Evolutionary conservation across 352 stramenopile genomes (phyloP).

Genomic region (Blastocystis sp.): DNA sequence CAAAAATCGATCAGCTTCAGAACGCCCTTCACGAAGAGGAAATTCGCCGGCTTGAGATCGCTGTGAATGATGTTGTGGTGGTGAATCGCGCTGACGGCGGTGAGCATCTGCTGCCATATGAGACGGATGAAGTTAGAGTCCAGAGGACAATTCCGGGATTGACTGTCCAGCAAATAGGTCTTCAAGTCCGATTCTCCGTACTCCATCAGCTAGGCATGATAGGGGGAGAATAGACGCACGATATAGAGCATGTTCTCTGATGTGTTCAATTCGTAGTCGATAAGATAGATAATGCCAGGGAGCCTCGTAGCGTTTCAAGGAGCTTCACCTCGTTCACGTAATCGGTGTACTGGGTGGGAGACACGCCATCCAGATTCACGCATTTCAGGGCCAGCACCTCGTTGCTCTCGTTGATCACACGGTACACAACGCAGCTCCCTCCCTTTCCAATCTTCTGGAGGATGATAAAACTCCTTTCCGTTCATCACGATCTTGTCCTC

Average conservation of each 20-base stretch:
- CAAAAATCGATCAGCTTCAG: slow-evolving; percentile 96
- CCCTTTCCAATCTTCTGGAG: slow-evolving; percentile 92
- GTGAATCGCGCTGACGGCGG: slow-evolving; percentile 92
- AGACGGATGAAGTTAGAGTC: slow-evolving; percentile 95
- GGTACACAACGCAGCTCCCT: slow-evolving; percentile 93
- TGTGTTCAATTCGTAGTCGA: slow-evolving; percentile 87
- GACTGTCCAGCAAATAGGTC: slow-evolving; percentile 71
- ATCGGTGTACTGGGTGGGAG: slow-evolving; percentile 83
- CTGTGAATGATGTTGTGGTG: slow-evolving; percentile 88
- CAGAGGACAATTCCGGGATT: slow-evolving; percentile 72
- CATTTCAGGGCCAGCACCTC: slow-evolving; percentile 89
- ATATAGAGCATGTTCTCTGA: slow-evolving; percentile 71
- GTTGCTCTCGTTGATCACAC: slow-evolving; percentile 70
- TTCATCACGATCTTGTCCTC: slow-evolving; percentile 73
- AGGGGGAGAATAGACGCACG: slow-evolving; percentile 11
- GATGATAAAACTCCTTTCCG: slow-evolving; percentile 85
- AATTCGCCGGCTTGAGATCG: slow-evolving; percentile 92
- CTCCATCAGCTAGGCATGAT: slow-evolving; percentile 81
- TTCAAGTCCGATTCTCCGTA: slow-evolving; percentile 93
- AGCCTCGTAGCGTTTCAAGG: slow-evolving; percentile 85
- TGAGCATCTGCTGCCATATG: slow-evolving; percentile 97
- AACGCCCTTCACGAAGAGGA: slow-evolving; percentile 89
- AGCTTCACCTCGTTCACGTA: slow-evolving; percentile 96
- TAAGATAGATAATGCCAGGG: slow-evolving; percentile 91
- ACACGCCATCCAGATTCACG: slow-evolving; percentile 88